Percentiles rank a stretch among this genome's conserved stretches.
These are phyloP conservation scores for Vitis hybrid DNA, from an alignment of 177 flowering plant species.

Conservation along the genomic window DNA sequence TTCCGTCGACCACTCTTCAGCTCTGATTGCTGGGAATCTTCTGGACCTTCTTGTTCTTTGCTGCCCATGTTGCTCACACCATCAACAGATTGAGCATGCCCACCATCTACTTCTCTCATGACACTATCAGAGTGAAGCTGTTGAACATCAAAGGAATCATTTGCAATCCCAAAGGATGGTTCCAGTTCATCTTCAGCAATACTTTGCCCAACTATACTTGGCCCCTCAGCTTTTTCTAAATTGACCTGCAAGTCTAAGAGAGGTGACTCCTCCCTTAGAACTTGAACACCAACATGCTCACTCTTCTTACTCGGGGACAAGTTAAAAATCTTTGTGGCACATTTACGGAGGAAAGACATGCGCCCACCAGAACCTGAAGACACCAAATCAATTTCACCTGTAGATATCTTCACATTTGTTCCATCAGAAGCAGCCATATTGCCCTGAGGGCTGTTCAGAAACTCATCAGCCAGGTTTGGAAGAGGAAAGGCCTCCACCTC, in stretches of 20 bases:
- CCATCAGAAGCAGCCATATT: conserved; percentile 20
- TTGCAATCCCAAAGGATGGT: conserved; percentile 22
- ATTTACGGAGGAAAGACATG: conserved; percentile 67
- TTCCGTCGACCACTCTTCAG: conserved; percentile 23
- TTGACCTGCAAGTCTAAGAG: conserved; percentile 1
- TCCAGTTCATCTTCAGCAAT: conserved; percentile 25
- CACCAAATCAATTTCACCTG: conserved; percentile 19
- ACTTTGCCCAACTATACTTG: conserved; percentile 5
- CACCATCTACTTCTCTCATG: conserved; percentile 23
- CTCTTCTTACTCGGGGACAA: conserved; percentile 58
- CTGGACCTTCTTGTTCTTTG: conserved; percentile 35
- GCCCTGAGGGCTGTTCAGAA: conserved; percentile 19
- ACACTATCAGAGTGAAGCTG: conserved; percentile 24
- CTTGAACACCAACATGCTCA: conserved; percentile 23
- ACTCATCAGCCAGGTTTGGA: conserved; percentile 26
- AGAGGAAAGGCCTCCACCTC: conserved; percentile 33
- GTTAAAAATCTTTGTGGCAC: conserved; percentile 53
- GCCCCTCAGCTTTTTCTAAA: conserved; percentile 2
- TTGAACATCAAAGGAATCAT: conserved; percentile 28
- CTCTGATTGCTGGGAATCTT: conserved; percentile 51
- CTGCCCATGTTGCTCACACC: conserved; percentile 32
- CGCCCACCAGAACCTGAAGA: conserved; percentile 30
- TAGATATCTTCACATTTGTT: conserved; percentile 17
- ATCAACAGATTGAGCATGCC: conserved; percentile 33
- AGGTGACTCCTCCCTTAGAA: conserved; percentile 8